These are phyloP conservation scores for Vigna nakashimae DNA, from an alignment of 306 rosid species.

Conservation along the genomic window DNA sequence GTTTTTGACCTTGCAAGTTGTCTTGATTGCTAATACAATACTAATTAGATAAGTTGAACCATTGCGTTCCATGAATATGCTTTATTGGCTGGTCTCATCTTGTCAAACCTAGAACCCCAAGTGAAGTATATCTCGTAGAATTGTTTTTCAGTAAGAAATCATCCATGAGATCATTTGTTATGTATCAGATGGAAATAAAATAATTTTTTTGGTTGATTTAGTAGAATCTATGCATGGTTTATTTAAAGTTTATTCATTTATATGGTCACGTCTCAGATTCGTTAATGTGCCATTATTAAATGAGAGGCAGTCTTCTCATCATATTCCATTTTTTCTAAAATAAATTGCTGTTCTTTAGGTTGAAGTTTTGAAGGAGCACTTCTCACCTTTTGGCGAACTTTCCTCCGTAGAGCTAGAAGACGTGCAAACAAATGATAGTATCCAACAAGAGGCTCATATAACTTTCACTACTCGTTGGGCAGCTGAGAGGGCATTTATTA, in stretches of 20 bases:
- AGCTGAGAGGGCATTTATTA: constrained; percentile 75
- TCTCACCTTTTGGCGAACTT: constrained; percentile 72
- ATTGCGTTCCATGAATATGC: constrained; percentile 19
- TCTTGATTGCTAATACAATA: background rate
- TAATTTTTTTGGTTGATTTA: constrained; percentile 14
- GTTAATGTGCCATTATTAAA: constrained; percentile 18
- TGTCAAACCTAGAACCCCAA: constrained; percentile 7
- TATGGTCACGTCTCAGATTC: constrained; percentile 23
- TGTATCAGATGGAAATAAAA: background rate
- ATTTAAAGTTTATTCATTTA: background rate
- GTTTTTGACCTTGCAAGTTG: background rate
- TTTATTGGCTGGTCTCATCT: constrained; percentile 11
- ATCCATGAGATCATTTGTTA: background rate
- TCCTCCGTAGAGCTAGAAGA: constrained; percentile 66
- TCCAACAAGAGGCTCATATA: constrained; percentile 60
- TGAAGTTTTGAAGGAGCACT: constrained; percentile 78
- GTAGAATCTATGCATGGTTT: constrained; percentile 7
- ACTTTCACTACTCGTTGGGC: constrained; percentile 69
- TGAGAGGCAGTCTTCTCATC: background rate
- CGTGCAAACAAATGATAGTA: constrained; percentile 45
- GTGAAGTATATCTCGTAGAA: constrained; percentile 7
- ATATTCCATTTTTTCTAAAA: constrained; percentile 22
- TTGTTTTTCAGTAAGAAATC: background rate
- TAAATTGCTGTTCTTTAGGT: constrained; percentile 56
- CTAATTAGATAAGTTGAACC: constrained; percentile 1